These are phyloP conservation scores for Glycyrrhiza uralensis DNA, from an alignment of 306 rosid genomes.

Conservation along the genomic window DNA sequence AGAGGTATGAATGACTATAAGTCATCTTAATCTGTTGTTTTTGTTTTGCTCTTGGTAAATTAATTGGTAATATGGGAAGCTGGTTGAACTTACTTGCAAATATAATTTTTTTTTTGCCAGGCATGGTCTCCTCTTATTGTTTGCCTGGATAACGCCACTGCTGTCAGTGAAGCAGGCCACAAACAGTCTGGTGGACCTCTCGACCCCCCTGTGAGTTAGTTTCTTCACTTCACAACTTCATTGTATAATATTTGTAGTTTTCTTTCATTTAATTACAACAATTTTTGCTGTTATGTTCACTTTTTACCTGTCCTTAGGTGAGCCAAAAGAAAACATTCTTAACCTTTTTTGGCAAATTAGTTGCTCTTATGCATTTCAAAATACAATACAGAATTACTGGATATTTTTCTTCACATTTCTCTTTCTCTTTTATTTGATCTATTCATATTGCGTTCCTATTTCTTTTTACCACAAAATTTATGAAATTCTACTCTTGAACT, in stretches of 20 bases:
- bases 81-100: constrained; percentile 1
- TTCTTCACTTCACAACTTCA: constrained; percentile 24
- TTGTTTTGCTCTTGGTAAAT: background rate
- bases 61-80: background rate
- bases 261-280: constrained; percentile 5
- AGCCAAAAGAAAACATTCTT: background rate
- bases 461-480: background rate
- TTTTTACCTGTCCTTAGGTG: background rate
- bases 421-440: background rate
- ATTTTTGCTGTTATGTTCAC: background rate
- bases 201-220: constrained; percentile 68
- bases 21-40: background rate
- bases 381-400: background rate
- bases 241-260: constrained; percentile 8
- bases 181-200: constrained; percentile 38
- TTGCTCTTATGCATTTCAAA: background rate
- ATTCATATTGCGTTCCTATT: background rate
- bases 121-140: constrained; percentile 63
- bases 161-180: constrained; percentile 30
- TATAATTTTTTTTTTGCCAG: constrained; percentile 36
- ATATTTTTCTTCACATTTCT: constrained; percentile 9
- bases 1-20: constrained; percentile 48
- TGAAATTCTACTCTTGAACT: constrained; percentile 4
- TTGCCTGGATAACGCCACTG: constrained; percentile 34
- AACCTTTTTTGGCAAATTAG: background rate